Conservation (phyloP, 1,139 yeast genomes). For the Suhomyces terraborum region DNA sequence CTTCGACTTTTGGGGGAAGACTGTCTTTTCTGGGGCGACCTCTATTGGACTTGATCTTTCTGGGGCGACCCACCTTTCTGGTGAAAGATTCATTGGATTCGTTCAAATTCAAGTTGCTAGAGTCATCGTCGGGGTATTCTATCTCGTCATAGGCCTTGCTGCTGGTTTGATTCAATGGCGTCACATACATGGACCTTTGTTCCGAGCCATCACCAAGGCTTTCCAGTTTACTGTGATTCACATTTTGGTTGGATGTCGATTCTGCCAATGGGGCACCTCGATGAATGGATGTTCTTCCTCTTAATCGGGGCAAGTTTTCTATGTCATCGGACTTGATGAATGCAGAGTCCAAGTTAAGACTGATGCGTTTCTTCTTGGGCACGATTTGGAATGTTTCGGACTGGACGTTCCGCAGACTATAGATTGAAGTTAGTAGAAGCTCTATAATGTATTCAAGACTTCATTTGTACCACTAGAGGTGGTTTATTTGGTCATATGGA, state of each 20-base stretch:
- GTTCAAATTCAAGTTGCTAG: background rate
- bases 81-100: background rate
- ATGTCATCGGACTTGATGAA: slow-evolving; percentile 27
- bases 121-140: slow-evolving; percentile 6
- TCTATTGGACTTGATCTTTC: slow-evolving; percentile 13
- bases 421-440: slow-evolving; percentile 3
- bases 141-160: slow-evolving; percentile 8
- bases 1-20: slow-evolving; percentile 6
- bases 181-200: slow-evolving; percentile 2
- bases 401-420: slow-evolving; percentile 16
- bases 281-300: slow-evolving; percentile 16
- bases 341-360: slow-evolving; percentile 27
- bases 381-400: slow-evolving; percentile 17
- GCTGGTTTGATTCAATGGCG: slow-evolving; percentile 11
- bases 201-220: background rate
- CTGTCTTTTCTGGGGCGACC: slow-evolving; percentile 17
- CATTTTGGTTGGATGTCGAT: background rate
- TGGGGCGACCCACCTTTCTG: slow-evolving; percentile 11
- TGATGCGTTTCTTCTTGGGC: slow-evolving; percentile 11
- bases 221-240: background rate
- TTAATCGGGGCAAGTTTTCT: slow-evolving; percentile 27
- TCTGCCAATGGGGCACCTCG: slow-evolving; percentile 6
- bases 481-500: background rate
- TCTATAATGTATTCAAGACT: background rate
- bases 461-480: background rate